Conservation (phyloP, 495 filamentous ascomycete species). For the Elaphomyces granulatus region DNA sequence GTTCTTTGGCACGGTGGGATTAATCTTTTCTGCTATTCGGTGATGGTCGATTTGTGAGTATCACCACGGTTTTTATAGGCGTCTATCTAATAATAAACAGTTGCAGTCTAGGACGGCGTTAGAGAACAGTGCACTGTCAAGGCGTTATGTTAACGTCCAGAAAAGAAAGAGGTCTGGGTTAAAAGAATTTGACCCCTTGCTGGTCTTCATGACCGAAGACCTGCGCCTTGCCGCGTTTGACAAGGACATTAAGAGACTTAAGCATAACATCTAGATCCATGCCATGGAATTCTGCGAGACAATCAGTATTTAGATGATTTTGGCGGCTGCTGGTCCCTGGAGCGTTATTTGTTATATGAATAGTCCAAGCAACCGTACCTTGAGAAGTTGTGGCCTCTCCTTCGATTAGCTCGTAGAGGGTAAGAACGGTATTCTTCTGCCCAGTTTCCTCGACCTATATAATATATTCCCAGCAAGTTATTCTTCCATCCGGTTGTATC, state of each 20-base stretch:
- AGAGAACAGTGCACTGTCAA: too few species aligned
- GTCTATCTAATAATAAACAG: too few species aligned
- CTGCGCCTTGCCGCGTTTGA: conserved; percentile 83
- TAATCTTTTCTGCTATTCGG: too few species aligned
- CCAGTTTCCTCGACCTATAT: conserved; percentile 54
- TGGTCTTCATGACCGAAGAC: conserved; percentile 79
- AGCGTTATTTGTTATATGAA: too few species aligned
- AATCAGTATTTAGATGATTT: conserved; percentile 1
- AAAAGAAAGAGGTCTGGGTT: conserved; percentile 6
- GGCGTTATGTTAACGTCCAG: too few species aligned
- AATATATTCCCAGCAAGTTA: conserved; percentile 1
- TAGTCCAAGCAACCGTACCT: conserved; percentile 26
- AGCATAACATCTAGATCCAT: conserved; percentile 71
- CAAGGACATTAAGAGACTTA: conserved; percentile 61
- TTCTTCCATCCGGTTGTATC: too few species aligned
- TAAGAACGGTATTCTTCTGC: conserved; percentile 59
- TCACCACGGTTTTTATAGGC: too few species aligned
- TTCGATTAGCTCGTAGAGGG: conserved; percentile 59
- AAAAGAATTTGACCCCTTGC: conserved; percentile 94
- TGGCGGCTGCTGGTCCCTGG: too few species aligned
- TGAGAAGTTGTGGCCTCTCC: conserved; percentile 47
- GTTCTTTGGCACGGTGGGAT: too few species aligned
- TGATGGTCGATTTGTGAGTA: too few species aligned
- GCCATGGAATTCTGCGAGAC: conserved; percentile 59
- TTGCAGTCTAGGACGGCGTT: too few species aligned